Base-by-base conservation (phyloP, 1,284 basidiomycete genomes). In the Trametes sp. region DNA sequence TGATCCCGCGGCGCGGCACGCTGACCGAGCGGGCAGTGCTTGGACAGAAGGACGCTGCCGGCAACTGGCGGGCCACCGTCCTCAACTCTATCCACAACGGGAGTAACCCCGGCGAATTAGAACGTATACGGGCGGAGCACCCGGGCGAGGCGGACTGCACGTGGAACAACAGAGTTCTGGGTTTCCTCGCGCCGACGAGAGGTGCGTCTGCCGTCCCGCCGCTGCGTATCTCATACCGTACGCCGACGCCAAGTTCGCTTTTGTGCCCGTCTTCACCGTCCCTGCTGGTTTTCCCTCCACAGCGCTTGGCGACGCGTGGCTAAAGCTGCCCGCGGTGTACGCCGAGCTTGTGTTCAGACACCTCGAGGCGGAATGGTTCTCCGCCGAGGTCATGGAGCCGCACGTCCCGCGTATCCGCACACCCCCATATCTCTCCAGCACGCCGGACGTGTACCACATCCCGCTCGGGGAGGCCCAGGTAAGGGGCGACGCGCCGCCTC, bases 181-280 rank as follows among this genome's bases (percentile, higher is more conserved):
- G 88, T 23, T 87, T 84, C 63, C 80, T 90, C 45, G 85, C 85
- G 44, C 87, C 87, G 44, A 90, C 88, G 50, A 79, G 88, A 78
- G 86, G 88, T 87, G 38, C 52, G 52, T 41, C 19, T 33, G 57
- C 19, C 31, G 57, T 67, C 50, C 49, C 59, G 54, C 56, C 62
- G 54, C 51, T 45, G 42, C 53, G 58, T 21, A n/a, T 48, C 28
- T 33, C 38, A 44, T 54, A 26, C 23, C 45, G 53, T 57, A 42
- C 48, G 53, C 52, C 58, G 50, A 59, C 33, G 42, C 33, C 49
- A 19, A 58, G 61, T 23, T 57, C 36, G 52, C 23, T 19, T 26
- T 11, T 14, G 6, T 24, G 33, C 8, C 26, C 19, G 9, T 48
- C 29, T 42, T 6, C 35, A 5, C 9, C 29, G n/a, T 46, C 6